Evolutionary conservation across 177 flowering plant genomes (phyloP), one percentile per base, ranked within the genome.

Genomic region (Vitis hybrid): DNA sequence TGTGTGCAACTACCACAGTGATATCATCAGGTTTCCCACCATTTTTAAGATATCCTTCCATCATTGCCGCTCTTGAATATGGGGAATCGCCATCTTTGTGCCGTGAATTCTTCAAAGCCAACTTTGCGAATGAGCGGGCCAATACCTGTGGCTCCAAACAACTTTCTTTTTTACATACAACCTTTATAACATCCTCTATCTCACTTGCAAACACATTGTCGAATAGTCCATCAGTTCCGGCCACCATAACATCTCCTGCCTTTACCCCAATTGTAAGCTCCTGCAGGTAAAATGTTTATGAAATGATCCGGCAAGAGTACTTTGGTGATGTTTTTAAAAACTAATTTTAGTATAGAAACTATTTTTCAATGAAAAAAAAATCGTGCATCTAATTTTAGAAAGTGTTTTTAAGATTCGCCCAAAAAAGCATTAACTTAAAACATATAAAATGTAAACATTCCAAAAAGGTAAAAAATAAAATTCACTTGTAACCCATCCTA

Each of bases 11-110:
- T 1, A 71, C 48, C 11, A 63, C 73, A 20, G 73, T 63, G 21
- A 71, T 71, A 15, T 71, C 73, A 48, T 71, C 73, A 2, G 14
- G 20, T 41, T 71, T 71, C 0, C 68, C 74, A 8, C 74, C 74
- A 7, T 1, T 7, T 20, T 46, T 63, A 10, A 4, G 6, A 20
- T 3, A 18, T 11, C 11, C 63, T 56, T 60, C 35, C 0, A 6
- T 15, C 12, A 10, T 41, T 10, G 74, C 53, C 2, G 61, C 61
- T 24, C 24, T n/a, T 9, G 66, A 8, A 11, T 30, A 62, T 8
- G 73, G 73, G 5, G 73, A 52, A 6, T 15, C 35, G 2, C 66
- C 15, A 35, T 10, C 17, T 17, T 60, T 54, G 13, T 63, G 61
- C 18, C 51, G 17, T 15, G 73, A 70, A 27, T 70, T 70, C 18